Evolutionary conservation across 2,329 filamentous ascomycete species (phyloP).

Genomic region (Fusarium denticulatum): DNA sequence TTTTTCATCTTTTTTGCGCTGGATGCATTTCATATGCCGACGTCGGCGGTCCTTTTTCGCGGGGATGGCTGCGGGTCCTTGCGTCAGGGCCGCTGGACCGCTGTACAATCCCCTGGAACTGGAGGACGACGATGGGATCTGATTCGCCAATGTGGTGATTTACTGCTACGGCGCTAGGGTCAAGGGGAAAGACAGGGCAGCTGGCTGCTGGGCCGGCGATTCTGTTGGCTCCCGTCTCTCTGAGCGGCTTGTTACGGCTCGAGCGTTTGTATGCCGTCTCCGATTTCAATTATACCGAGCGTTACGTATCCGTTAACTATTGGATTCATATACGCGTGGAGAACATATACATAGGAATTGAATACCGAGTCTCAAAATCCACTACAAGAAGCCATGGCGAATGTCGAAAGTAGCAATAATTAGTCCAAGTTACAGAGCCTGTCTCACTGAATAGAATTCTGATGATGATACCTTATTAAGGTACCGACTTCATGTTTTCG

Average conservation of each 20-base stretch:
- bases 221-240: neutral
- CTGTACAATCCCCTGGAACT: slow-evolving; percentile 1
- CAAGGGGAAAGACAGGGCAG: no score
- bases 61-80: slow-evolving; percentile 26
- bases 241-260: slow-evolving; percentile 29
- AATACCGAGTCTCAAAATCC: neutral
- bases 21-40: slow-evolving; percentile 35
- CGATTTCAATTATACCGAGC: neutral
- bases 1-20: slow-evolving; percentile 18
- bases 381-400: neutral
- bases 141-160: slow-evolving; percentile 15
- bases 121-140: slow-evolving; percentile 1
- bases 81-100: slow-evolving; percentile 27
- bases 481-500: neutral
- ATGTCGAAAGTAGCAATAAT: neutral
- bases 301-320: neutral
- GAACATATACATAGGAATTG: neutral
- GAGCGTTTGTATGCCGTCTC: neutral
- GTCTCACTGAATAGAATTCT: neutral
- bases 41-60: slow-evolving; percentile 38
- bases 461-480: neutral
- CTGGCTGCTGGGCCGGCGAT: slow-evolving; percentile 7
- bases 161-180: slow-evolving; percentile 28
- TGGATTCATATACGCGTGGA: neutral
- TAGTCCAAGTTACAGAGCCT: neutral